Conservation (phyloP, 2,329 filamentous ascomycete species). For the Dothidotthia symphoricarpi region DNA sequence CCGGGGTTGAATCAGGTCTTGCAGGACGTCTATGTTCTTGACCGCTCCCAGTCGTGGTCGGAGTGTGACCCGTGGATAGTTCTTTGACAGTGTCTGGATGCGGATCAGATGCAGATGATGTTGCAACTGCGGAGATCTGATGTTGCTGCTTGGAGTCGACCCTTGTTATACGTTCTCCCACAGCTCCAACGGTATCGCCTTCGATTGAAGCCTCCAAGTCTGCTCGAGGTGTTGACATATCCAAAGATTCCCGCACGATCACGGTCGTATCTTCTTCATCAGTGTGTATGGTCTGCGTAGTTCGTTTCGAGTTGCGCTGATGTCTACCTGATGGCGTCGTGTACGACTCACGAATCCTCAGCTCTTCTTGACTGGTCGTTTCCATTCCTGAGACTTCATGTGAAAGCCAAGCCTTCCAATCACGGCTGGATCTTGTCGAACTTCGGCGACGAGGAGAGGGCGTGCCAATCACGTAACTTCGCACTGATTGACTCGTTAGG, state of each 20-base stretch:
- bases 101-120: too few relatives aligned
- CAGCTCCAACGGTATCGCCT: too few relatives aligned
- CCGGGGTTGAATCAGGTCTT: neutral
- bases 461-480: conserved; percentile 43
- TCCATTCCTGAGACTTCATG: conserved; percentile 45
- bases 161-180: too few relatives aligned
- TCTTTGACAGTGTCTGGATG: conserved; percentile 6
- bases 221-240: conserved; percentile 6
- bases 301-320: conserved; percentile 13
- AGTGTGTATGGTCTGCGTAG: conserved; percentile 20
- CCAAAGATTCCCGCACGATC: conserved; percentile 12
- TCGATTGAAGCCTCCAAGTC: too few relatives aligned
- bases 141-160: too few relatives aligned
- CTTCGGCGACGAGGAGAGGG: conserved; percentile 23
- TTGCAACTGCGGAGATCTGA: too few relatives aligned
- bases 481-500: conserved; percentile 46
- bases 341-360: conserved; percentile 29
- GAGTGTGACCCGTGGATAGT: neutral
- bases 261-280: conserved; percentile 26
- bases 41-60: neutral
- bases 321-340: conserved; percentile 10
- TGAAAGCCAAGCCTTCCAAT: conserved; percentile 50
- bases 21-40: neutral
- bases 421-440: conserved; percentile 39
- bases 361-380: conserved; percentile 24